These are phyloP conservation scores for Leccinum subtestaceum DNA, from an alignment of 768 basidiomycete species.

Conservation along the genomic window DNA sequence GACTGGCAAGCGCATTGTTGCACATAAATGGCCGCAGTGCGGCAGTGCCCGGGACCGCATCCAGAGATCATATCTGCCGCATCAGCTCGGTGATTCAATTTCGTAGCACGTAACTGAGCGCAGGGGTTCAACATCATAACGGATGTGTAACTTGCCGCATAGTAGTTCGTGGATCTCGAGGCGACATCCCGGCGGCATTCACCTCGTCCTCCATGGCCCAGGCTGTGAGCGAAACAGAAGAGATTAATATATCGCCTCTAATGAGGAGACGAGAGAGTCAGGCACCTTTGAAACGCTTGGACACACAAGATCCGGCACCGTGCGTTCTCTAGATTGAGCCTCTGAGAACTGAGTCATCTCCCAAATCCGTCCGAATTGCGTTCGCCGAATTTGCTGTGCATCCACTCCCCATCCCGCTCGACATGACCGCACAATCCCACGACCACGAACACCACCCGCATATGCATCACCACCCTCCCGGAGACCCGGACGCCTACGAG, in stretches of 20 bases:
- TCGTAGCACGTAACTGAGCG: neutral
- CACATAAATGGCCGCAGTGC: neutral
- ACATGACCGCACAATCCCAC: neutral
- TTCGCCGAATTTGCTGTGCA: neutral
- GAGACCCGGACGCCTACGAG: slow-evolving; percentile 9
- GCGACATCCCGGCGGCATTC: neutral
- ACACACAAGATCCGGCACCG: neutral
- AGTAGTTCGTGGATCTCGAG: neutral
- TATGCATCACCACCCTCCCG: neutral
- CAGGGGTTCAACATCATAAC: neutral
- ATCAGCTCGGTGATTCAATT: neutral
- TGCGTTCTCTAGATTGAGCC: too few relatives aligned
- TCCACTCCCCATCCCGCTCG: neutral
- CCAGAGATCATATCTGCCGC: too few relatives aligned
- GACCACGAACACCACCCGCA: neutral
- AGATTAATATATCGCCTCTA: neutral
- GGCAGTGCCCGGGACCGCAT: too few relatives aligned
- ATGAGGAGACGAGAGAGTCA: neutral
- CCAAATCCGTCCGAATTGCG: neutral
- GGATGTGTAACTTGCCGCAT: neutral
- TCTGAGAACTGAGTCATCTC: neutral
- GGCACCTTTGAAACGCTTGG: neutral
- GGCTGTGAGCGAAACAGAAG: neutral
- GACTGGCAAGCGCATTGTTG: slow-evolving; percentile 7
- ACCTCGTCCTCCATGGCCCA: neutral